Percentiles rank a stretch among this genome's conserved stretches.
phyloP scores from a whole-genome alignment of 345 rosid genomes.

The Eucalyptus pauciflora region DNA sequence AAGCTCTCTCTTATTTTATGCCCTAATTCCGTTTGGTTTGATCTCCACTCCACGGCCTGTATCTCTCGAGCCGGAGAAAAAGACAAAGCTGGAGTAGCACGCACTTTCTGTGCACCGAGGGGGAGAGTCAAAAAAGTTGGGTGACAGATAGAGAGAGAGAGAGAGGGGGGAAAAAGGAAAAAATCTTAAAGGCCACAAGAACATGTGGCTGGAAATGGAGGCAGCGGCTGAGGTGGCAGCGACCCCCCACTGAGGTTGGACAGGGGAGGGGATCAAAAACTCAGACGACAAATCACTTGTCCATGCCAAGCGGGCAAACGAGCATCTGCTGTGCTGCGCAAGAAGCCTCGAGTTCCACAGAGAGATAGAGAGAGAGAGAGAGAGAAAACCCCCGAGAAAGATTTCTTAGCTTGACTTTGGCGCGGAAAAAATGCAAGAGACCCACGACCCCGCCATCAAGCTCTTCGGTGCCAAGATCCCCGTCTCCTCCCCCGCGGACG shows the following conservation, averaged over 20 bases:
- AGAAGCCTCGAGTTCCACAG: background rate
- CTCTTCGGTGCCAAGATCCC: conserved; percentile 75
- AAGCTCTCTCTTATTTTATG: background rate
- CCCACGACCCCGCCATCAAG: conserved; percentile 52
- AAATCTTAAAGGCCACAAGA: conserved; percentile 64
- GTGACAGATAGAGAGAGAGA: background rate
- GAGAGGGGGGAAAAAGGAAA: background rate
- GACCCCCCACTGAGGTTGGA: background rate
- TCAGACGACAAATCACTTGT: background rate
- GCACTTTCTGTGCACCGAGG: background rate
- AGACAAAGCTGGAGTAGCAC: background rate
- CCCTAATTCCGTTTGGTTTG: background rate
- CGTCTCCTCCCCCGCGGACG: conserved; percentile 11
- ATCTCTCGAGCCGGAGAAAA: background rate
- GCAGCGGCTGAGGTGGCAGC: conserved; percentile 63
- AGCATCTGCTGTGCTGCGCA: background rate
- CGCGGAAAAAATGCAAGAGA: conserved; percentile 24
- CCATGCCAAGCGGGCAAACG: conserved; percentile 8
- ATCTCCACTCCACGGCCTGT: no score
- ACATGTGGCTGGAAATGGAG: conserved; percentile 84
- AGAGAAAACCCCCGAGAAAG: background rate
- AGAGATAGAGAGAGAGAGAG: background rate
- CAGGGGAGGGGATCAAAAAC: conserved; percentile 47
- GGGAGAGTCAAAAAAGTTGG: background rate
- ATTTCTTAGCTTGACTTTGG: background rate